Conservation (phyloP, 192 early-diverging fungal species). For the Jimgerdemannia flammicorona region DNA sequence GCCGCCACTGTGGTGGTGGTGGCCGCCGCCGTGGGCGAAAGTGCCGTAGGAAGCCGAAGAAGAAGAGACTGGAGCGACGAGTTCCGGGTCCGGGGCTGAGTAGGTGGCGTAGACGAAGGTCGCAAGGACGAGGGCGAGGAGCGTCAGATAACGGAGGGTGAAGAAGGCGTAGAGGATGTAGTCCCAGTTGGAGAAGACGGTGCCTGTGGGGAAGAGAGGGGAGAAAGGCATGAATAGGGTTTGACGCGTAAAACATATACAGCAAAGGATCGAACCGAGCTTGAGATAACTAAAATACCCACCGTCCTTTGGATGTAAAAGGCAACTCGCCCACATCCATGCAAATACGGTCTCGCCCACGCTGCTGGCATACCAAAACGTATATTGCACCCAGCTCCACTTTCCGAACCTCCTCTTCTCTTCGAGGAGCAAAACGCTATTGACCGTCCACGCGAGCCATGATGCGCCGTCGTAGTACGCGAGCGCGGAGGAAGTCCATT, state of each 20-base stretch:
- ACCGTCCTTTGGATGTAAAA: constrained; percentile 21
- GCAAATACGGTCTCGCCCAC: constrained; percentile 40
- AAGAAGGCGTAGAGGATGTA: neutral
- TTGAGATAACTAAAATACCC: neutral
- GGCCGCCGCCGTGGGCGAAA: constrained; percentile 14
- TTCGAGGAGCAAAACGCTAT: constrained; percentile 26
- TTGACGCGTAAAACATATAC: neutral
- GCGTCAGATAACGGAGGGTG: neutral
- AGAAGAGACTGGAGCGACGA: neutral
- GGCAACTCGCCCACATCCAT: constrained; percentile 35
- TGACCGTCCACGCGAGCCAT: constrained; percentile 31
- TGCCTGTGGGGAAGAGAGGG: neutral
- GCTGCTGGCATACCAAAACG: constrained; percentile 44
- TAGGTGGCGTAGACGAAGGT: neutral
- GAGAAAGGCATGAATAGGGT: neutral
- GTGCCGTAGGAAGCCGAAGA: neutral
- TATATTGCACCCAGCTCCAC: constrained; percentile 52
- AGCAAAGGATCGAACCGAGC: neutral
- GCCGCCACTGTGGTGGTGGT: constrained; percentile 5
- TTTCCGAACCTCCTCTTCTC: constrained; percentile 32
- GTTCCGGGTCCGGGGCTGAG: neutral
- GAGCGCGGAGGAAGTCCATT: constrained; percentile 33
- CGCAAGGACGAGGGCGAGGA: neutral
- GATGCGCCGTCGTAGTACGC: constrained; percentile 39
- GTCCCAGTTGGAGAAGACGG: constrained; percentile 1